phyloP scores from a whole-genome alignment of 2,329 filamentous ascomycete genomes.

The Ophiostoma himal-ulmi region DNA sequence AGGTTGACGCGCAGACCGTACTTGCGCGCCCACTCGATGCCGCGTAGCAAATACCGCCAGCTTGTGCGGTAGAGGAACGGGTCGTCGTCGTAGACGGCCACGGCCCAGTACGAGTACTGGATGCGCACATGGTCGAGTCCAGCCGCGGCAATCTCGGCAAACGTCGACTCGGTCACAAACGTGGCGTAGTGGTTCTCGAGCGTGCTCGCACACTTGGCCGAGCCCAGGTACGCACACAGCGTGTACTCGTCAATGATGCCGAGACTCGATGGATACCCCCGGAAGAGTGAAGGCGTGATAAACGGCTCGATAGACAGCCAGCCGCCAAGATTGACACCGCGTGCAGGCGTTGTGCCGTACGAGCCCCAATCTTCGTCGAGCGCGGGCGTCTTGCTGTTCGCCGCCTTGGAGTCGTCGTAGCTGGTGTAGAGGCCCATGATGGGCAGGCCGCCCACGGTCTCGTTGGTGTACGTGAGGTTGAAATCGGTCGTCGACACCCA shows the following conservation, averaged over 20 bases:
- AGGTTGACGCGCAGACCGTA: constrained; percentile 89
- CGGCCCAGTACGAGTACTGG: constrained; percentile 91
- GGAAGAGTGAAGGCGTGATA: constrained; percentile 87
- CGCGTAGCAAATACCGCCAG: constrained; percentile 89
- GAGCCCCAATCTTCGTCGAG: constrained; percentile 69
- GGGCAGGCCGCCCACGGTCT: constrained; percentile 77
- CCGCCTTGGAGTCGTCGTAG: constrained; percentile 76
- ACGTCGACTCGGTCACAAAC: constrained; percentile 80
- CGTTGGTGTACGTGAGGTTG: constrained; percentile 87
- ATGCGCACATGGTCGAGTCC: constrained; percentile 97
- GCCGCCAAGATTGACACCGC: constrained; percentile 87
- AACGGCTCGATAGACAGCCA: constrained; percentile 94
- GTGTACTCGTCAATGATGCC: constrained; percentile 85
- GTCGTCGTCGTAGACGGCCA: constrained; percentile 76
- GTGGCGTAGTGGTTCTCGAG: constrained; percentile 89
- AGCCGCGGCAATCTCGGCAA: constrained; percentile 75
- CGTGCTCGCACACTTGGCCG: constrained; percentile 54
- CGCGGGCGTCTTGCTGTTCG: constrained; percentile 74
- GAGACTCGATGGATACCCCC: constrained; percentile 52
- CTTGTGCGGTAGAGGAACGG: constrained; percentile 81
- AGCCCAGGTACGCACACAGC: constrained; percentile 63
- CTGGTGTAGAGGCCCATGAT: constrained; percentile 80
- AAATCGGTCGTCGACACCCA: constrained; percentile 90
- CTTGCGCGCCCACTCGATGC: constrained; percentile 88
- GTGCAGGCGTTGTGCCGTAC: constrained; percentile 72